phyloP scores from a whole-genome alignment of 352 stramenopile species.

The Phytophthora hibernalis region DNA sequence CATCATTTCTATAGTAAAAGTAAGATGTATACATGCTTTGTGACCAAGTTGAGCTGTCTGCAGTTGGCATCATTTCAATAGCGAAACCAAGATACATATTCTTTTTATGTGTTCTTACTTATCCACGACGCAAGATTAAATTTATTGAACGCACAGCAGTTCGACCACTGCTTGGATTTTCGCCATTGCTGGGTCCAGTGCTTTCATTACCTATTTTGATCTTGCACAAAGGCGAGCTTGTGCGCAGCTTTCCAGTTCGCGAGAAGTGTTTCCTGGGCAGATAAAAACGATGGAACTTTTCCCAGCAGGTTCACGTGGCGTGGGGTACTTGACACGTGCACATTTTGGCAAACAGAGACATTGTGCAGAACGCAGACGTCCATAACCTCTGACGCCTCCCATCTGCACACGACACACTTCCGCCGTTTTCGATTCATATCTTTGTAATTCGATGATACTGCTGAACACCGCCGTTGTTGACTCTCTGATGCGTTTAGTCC shows the following conservation, averaged over 20 bases:
- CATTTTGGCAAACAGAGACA: neutral
- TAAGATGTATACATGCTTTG: no score
- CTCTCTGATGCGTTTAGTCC: neutral
- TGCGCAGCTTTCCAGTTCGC: neutral
- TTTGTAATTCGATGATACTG: neutral
- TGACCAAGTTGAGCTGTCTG: no score
- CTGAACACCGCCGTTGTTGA: neutral
- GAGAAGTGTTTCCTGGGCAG: neutral
- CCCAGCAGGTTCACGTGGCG: neutral
- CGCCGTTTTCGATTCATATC: neutral
- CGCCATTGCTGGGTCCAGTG: no score
- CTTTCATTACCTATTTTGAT: constrained; percentile 13
- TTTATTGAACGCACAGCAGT: no score
- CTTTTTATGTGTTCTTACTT: no score
- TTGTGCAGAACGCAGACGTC: neutral
- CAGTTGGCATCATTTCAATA: no score
- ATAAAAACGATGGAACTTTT: neutral
- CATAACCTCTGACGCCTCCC: neutral
- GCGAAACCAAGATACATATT: no score
- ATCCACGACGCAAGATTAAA: no score
- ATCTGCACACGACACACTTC: neutral
- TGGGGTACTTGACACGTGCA: neutral
- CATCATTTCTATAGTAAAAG: no score
- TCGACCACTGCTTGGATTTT: no score
- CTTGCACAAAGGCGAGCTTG: constrained; percentile 26